Percentiles rank a stretch among this genome's conserved stretches.
Evolutionary conservation across 192 early-diverging fungal species (phyloP).

Genomic region (Podila minutissima): DNA sequence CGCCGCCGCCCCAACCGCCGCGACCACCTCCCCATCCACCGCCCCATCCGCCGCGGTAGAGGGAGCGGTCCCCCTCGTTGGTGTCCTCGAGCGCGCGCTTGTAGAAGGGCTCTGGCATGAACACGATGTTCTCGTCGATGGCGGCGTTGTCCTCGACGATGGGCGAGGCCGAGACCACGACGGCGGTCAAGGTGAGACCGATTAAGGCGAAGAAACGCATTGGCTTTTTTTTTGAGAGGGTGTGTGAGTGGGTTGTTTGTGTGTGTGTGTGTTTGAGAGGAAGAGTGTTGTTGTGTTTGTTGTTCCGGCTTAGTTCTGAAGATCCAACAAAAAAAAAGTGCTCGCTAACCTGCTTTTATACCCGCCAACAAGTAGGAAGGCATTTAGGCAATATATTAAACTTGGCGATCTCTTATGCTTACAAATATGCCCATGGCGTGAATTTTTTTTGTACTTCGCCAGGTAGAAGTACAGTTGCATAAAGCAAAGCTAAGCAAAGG

Average conservation of each 20-base stretch:
- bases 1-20: not conserved
- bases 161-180: not conserved
- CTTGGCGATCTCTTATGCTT: too few relatives aligned
- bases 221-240: not conserved
- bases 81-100: conserved; percentile 6
- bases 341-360: not conserved
- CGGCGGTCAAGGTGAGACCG: conserved; percentile 2
- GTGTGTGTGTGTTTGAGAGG: not conserved
- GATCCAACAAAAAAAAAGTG: not conserved
- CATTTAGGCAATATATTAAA: too few relatives aligned
- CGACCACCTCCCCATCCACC: not conserved
- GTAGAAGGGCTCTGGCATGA: not conserved
- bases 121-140: not conserved
- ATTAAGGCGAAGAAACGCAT: conserved; percentile 12
- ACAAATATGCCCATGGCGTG: too few relatives aligned
- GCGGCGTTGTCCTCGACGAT: not conserved
- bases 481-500: not conserved
- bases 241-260: conserved; percentile 1
- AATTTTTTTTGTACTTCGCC: not conserved
- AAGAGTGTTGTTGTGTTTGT: not conserved
- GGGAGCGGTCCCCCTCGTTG: not conserved
- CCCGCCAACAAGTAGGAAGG: too few relatives aligned
- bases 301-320: not conserved
- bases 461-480: not conserved
- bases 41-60: not conserved